Conservation (phyloP, 805 yeast genomes). For the Monosporozyma aerobia region DNA sequence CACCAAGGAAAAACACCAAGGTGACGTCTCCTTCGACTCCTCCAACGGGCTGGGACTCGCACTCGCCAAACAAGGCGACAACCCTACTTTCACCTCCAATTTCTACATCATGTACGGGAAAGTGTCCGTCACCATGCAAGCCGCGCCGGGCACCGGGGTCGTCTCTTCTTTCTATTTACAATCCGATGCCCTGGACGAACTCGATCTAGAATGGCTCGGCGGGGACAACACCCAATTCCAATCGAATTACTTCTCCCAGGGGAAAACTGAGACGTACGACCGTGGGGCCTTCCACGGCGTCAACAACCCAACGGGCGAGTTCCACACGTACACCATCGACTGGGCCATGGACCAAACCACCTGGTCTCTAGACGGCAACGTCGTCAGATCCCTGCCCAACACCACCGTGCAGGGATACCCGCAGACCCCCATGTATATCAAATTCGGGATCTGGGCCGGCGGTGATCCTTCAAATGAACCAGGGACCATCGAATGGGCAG, state of each 20-base stretch:
- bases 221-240: conserved; percentile 68
- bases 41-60: conserved; percentile 56
- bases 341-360: conserved; percentile 61
- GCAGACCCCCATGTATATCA: conserved; percentile 76
- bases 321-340: conserved; percentile 74
- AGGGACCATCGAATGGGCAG: conserved; percentile 79
- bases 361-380: conserved; percentile 67
- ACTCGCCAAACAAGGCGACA: conserved; percentile 54
- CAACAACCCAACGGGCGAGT: conserved; percentile 43
- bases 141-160: conserved; percentile 72
- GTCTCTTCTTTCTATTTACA: conserved; percentile 76
- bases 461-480: conserved; percentile 57
- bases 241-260: conserved; percentile 74
- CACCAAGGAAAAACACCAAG: conserved; percentile 33
- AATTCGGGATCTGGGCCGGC: conserved; percentile 73
- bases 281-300: conserved; percentile 68
- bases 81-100: conserved; percentile 68
- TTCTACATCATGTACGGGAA: conserved; percentile 87
- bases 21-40: conserved; percentile 37
- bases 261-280: conserved; percentile 65
- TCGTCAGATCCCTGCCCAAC: conserved; percentile 53
- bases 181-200: conserved; percentile 79
- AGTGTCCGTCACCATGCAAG: conserved; percentile 60
- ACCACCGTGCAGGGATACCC: conserved; percentile 66
- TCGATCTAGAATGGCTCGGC: conserved; percentile 84